These are phyloP conservation scores for Citrus medica DNA, from an alignment of 345 rosid species.

Conservation along the genomic window DNA sequence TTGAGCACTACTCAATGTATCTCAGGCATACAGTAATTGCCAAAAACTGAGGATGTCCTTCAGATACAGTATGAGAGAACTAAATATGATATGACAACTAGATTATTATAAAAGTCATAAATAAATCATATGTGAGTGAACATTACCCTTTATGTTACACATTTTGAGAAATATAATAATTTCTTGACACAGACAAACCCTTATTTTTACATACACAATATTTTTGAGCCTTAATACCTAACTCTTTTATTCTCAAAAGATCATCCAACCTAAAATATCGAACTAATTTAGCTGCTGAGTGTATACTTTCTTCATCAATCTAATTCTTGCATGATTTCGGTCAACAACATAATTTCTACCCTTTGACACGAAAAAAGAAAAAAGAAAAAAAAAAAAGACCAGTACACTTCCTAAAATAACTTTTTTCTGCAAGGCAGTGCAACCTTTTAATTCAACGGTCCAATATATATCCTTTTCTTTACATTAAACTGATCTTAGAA, in stretches of 20 bases:
- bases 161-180: neutral
- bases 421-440: neutral
- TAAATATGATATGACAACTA: neutral
- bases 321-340: neutral
- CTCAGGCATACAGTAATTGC: neutral
- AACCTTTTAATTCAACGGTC: neutral
- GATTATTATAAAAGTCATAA: neutral
- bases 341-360: neutral
- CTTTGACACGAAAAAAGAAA: neutral
- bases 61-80: neutral
- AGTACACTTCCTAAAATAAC: neutral
- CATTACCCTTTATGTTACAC: slow-evolving; percentile 6
- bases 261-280: neutral
- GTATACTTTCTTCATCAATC: neutral
- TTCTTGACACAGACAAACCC: neutral
- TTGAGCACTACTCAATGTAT: neutral
- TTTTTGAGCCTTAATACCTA: neutral
- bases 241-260: neutral
- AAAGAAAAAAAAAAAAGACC: neutral
- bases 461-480: neutral
- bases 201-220: neutral
- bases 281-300: neutral
- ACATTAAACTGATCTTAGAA: neutral
- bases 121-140: neutral
- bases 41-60: neutral